Conservation (phyloP, 306 rosid genomes). For the Heteromeles arbutifolia region DNA sequence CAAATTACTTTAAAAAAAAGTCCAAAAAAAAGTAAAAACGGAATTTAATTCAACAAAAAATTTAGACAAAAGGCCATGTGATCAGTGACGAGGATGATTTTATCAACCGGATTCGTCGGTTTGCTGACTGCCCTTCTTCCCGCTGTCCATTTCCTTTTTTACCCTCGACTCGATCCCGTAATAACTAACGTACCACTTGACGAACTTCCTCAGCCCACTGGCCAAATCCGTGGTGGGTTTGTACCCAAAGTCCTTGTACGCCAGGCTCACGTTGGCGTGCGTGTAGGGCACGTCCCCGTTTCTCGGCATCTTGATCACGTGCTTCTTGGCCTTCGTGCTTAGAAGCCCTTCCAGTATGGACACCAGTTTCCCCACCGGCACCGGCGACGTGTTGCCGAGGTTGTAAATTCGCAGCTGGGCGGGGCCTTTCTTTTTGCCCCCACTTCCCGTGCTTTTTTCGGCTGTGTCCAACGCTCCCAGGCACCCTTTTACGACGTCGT, state of each 20-base stretch:
- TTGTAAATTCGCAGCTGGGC: constrained; percentile 75
- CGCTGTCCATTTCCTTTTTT: constrained; percentile 34
- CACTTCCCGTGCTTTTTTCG: constrained; percentile 72
- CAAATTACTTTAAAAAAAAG: constrained; percentile 11
- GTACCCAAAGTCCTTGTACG: constrained; percentile 59
- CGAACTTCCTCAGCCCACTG: constrained; percentile 74
- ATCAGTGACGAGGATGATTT: constrained; percentile 4
- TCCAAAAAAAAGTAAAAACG: neutral
- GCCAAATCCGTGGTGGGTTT: constrained; percentile 68
- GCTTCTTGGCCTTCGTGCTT: constrained; percentile 58
- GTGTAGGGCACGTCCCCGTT: constrained; percentile 93
- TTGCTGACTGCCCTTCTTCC: neutral
- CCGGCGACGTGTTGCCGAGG: constrained; percentile 80
- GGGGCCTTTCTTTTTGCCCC: constrained; percentile 61
- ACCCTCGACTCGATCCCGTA: constrained; percentile 63
- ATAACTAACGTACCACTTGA: constrained; percentile 80
- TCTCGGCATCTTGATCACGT: constrained; percentile 68
- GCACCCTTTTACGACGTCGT: constrained; percentile 73
- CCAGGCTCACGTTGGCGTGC: constrained; percentile 78
- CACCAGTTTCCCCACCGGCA: constrained; percentile 76
- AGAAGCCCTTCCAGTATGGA: constrained; percentile 45
- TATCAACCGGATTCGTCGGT: constrained; percentile 65
- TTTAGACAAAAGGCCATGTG: constrained; percentile 15
- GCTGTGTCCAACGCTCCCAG: constrained; percentile 70
- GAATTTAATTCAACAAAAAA: constrained; percentile 1